Conservation (phyloP, 352 stramenopile genomes). For the Globisporangium ultimum region DNA sequence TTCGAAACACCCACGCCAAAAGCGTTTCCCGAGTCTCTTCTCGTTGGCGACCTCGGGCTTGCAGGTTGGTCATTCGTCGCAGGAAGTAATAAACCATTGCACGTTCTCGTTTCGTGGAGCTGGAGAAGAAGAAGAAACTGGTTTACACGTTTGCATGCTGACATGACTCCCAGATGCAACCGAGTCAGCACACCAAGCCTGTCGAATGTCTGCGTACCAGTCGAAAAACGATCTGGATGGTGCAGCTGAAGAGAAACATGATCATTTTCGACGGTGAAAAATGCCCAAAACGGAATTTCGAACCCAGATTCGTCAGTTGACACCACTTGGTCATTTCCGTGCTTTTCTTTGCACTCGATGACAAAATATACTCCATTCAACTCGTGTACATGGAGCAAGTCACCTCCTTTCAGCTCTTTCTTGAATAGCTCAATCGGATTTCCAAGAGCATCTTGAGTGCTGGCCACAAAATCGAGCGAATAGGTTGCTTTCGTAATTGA, state of each 20-base stretch:
- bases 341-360: constrained; percentile 23
- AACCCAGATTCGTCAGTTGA: constrained; percentile 11
- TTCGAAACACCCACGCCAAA: constrained; percentile 20
- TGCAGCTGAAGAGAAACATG: constrained; percentile 58
- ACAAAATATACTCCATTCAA: constrained; percentile 77
- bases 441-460: constrained; percentile 51
- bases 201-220: constrained; percentile 29
- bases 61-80: constrained; percentile 26
- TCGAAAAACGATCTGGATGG: constrained; percentile 35
- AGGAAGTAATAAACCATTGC: constrained; percentile 68
- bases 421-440: constrained; percentile 62
- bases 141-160: constrained; percentile 77
- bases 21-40: constrained; percentile 22
- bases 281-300: constrained; percentile 80
- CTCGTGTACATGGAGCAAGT: constrained; percentile 43
- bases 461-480: constrained; percentile 64
- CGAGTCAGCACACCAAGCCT: constrained; percentile 61
- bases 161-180: constrained; percentile 67
- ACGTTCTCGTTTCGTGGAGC: constrained; percentile 79
- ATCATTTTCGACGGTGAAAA: constrained; percentile 56
- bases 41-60: constrained; percentile 40
- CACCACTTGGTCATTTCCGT: not conserved
- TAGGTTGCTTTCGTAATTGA: constrained; percentile 67
- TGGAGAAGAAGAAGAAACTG: constrained; percentile 82
- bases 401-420: constrained; percentile 45